Evolutionary conservation across 1,284 basidiomycete species (phyloP).

Genomic region (Caloboletus firmus): DNA sequence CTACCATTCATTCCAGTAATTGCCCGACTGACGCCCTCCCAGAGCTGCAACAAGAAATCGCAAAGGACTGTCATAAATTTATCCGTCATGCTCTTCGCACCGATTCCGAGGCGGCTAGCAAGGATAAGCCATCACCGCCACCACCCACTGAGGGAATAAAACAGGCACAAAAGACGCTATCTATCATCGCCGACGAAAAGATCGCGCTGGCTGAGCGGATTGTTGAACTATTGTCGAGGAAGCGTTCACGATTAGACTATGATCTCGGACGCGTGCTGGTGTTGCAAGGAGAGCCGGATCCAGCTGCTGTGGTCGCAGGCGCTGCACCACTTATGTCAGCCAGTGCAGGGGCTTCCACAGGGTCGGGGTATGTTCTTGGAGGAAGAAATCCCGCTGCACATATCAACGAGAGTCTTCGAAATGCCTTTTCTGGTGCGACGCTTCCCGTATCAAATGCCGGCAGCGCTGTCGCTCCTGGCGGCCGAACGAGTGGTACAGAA

Average conservation of each 20-base stretch:
- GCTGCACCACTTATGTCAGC: conserved; percentile 23
- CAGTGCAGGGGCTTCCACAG: conserved; percentile 11
- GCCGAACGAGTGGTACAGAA: conserved; percentile 22
- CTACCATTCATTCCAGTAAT: not conserved
- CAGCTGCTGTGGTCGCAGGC: conserved; percentile 33
- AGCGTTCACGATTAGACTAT: conserved; percentile 54
- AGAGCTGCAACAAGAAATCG: conserved; percentile 58
- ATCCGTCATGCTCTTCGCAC: conserved; percentile 49
- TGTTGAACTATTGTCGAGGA: conserved; percentile 51
- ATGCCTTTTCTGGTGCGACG: conserved; percentile 37
- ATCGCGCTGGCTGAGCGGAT: conserved; percentile 53
- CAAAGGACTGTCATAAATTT: conserved; percentile 52
- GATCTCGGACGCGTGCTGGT: conserved; percentile 55
- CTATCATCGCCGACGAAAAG: conserved; percentile 52
- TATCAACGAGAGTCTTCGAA: conserved; percentile 50
- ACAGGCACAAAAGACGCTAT: conserved; percentile 34
- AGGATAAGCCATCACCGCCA: conserved; percentile 31
- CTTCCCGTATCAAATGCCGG: conserved; percentile 22
- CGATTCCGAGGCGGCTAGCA: conserved; percentile 25
- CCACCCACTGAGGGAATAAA: conserved; percentile 36
- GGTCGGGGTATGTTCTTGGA: conserved; percentile 33
- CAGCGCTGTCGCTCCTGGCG: conserved; percentile 3
- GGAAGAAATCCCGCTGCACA: conserved; percentile 45
- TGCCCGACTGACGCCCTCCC: not conserved
- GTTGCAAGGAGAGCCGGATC: conserved; percentile 53